phyloP scores from a whole-genome alignment of 768 basidiomycete genomes.

The Hygrocybe coccinea region DNA sequence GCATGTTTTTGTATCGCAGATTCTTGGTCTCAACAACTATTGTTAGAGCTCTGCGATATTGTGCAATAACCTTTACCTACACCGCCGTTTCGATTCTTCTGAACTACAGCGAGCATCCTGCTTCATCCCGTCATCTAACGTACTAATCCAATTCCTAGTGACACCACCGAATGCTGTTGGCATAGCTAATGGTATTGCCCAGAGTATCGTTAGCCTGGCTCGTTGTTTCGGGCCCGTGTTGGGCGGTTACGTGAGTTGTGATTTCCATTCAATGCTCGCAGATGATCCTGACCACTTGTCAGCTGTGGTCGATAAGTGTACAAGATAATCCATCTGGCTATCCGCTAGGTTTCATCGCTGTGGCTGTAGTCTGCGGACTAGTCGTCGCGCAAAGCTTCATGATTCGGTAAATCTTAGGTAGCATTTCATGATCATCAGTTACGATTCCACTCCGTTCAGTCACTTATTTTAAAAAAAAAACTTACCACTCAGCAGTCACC shows the following conservation, averaged over 20 bases:
- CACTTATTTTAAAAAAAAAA: too few species aligned
- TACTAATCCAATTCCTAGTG: slow-evolving; percentile 44
- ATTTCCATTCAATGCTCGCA: slow-evolving; percentile 6
- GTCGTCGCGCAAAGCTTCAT: slow-evolving; percentile 69
- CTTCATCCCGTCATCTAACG: slow-evolving; percentile 2
- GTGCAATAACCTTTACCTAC: slow-evolving; percentile 84
- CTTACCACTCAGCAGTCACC: too few species aligned
- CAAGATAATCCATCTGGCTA: slow-evolving; percentile 65
- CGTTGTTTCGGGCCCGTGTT: slow-evolving; percentile 85
- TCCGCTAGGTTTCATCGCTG: slow-evolving; percentile 68
- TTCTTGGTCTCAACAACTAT: slow-evolving; percentile 3
- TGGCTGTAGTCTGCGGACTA: slow-evolving; percentile 54
- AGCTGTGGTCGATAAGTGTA: slow-evolving; percentile 75
- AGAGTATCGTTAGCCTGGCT: slow-evolving; percentile 90
- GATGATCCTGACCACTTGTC: not conserved
- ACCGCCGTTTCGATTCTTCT: slow-evolving; percentile 86
- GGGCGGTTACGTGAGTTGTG: slow-evolving; percentile 66
- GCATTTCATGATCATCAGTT: not conserved
- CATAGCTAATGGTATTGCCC: slow-evolving; percentile 91
- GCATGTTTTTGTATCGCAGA: not conserved
- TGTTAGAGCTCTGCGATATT: slow-evolving; percentile 76
- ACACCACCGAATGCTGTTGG: slow-evolving; percentile 86
- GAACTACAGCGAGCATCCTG: slow-evolving; percentile 62
- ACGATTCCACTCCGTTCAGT: not conserved
- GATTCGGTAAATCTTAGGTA: slow-evolving; percentile 47